Evolutionary conservation across 768 basidiomycete genomes (phyloP), one percentile per base, ranked within the genome.

Genomic region (Lactarius quietus): DNA sequence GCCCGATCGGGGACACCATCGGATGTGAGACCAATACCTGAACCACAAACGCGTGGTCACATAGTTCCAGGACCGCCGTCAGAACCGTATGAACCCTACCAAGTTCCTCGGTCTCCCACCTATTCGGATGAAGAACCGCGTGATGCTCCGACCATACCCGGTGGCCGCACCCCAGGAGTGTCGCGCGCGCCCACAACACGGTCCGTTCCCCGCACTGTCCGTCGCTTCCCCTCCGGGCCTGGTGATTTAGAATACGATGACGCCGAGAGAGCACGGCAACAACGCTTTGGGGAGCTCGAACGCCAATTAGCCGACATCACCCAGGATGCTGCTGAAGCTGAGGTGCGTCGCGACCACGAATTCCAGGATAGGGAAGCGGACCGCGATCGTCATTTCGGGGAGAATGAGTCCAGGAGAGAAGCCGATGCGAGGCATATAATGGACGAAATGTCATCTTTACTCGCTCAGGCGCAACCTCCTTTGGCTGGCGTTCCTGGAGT

Each of bases 311-410:
- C 79, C 4, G 77, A 82, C 35, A 77, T 83, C 6, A 77, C 80
- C 10, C 77, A 78, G 9, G 79, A 80, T 2, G 82, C 85, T 0
- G 80, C 82, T 39, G 83, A 84, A 58, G 83, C 83, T 1, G 91
- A 93, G 70, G 81, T 84, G 29, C 78, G 78, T 54, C 83, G 90
- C 12, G 90, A 92, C 63, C 74, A 73, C 9, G 84, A 86, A 35
- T 92, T 90, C 75, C 81, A 83, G 20, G 76, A 76, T 1, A 82
- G 83, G 64, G 91, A 93, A 73, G 84, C 87, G 15, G 85, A 84
- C 61, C 78, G 90, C 15, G 80, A 86, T 31, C 82, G 77, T 9
- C 73, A 86, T 2, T 91, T 90, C 73, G 70, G 80, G 33, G 84
- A 86, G 0, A 78, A 77, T 45, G 86, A 92, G 70, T 80, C 76